These are phyloP conservation scores for Sarcomyxa edulis DNA, from an alignment of 768 basidiomycete genomes.

Conservation along the genomic window DNA sequence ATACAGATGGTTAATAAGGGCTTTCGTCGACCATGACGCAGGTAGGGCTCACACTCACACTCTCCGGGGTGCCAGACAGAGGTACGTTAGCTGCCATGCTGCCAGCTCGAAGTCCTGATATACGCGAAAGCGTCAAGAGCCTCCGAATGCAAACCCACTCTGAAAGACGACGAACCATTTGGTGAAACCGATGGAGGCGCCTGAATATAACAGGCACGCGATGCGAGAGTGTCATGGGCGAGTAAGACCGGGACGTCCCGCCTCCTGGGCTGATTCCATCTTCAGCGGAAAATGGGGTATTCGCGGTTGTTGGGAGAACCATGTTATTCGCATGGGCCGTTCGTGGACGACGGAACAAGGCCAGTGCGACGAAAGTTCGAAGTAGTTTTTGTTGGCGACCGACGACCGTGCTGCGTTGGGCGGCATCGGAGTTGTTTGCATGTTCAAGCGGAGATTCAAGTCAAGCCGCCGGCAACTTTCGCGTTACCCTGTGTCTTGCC, in stretches of 20 bases:
- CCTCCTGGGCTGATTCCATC: too few relatives aligned
- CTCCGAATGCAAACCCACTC: neutral
- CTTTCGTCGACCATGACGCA: slow-evolving; percentile 1
- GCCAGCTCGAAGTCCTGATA: slow-evolving; percentile 92
- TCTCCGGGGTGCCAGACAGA: slow-evolving; percentile 87
- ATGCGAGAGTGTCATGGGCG: slow-evolving; percentile 33
- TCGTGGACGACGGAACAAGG: slow-evolving; percentile 30
- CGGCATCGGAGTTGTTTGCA: too few relatives aligned
- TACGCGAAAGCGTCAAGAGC: slow-evolving; percentile 3
- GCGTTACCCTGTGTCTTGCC: too few relatives aligned
- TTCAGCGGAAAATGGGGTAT: slow-evolving; percentile 7
- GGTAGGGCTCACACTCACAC: slow-evolving; percentile 51
- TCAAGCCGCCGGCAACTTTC: neutral
- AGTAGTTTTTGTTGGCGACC: too few relatives aligned
- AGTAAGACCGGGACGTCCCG: slow-evolving; percentile 23
- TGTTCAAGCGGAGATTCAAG: slow-evolving; percentile 4
- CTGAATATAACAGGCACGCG: slow-evolving; percentile 79
- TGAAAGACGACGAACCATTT: slow-evolving; percentile 58
- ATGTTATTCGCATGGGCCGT: slow-evolving; percentile 27
- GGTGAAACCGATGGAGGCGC: slow-evolving; percentile 74
- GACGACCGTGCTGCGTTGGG: too few relatives aligned
- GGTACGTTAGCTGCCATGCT: slow-evolving; percentile 92
- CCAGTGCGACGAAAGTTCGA: too few relatives aligned
- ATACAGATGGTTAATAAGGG: slow-evolving; percentile 11
- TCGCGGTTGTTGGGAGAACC: slow-evolving; percentile 34